Evolutionary conservation across 352 stramenopile species (phyloP), one percentile per base, ranked within the genome.

Genomic region (Pythium oligandrum): DNA sequence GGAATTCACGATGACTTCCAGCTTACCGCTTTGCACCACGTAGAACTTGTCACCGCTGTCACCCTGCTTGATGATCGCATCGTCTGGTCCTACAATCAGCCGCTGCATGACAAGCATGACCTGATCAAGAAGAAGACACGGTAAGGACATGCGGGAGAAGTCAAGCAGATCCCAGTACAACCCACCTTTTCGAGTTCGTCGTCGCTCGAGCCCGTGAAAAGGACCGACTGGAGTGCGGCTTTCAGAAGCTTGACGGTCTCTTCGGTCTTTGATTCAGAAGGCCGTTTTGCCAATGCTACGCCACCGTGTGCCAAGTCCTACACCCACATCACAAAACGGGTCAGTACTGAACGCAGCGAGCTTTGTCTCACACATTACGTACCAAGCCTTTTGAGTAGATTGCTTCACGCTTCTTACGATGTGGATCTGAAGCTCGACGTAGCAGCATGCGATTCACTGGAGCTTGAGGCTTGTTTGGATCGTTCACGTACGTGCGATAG

Each of bases 11-110:
- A 83, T 75, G 11, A 86, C 78, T 42, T 90, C 79, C 4, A 87
- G 73, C 6, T 64, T 80, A 4, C 79, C 79, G 3, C 51, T 55
- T 48, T 90, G 75, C 35, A 90, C 62, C 38, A 90, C 78, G 71
- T 97, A 98, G 51, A 98, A 98, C 58, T 93, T 75, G 65, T 98
- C 86, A 43, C 93, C 95, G 0, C 86, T 69, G 55, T 96, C 89
- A 8, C 92, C 90, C 61, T 98, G 90, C 48, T 83, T 91, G 57
- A 98, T 98, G 44, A 98, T 94, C 4, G 83, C 73, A 30, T 98
- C 78, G 35, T 87, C 88, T 0, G 66, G 56, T 2, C 73, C 61
- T 2, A 86, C 66, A 7, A 67, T 57, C 31, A 90, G 61, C 8
- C 72, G 62, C 53, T 90, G 82, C 75, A 97, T 96, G 49, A 93